These are phyloP conservation scores for Populus davidiana DNA, from an alignment of 345 rosid genomes.

Conservation along the genomic window DNA sequence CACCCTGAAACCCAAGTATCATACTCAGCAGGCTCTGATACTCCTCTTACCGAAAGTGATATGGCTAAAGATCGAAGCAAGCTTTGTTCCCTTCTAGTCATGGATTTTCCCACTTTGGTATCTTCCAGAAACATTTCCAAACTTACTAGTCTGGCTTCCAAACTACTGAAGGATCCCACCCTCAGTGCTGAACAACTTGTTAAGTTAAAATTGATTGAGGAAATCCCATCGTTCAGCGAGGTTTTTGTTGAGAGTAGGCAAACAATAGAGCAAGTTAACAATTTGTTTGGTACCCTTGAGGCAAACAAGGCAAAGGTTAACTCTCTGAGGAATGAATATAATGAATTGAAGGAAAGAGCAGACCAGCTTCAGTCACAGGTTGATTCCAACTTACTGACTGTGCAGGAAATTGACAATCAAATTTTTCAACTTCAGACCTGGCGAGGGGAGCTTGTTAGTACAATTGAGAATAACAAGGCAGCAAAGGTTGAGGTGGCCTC, in stretches of 20 bases:
- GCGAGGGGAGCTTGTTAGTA: slow-evolving; percentile 34
- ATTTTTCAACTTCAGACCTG: slow-evolving; percentile 48
- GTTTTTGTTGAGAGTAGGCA: slow-evolving; percentile 51
- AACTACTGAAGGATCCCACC: slow-evolving; percentile 47
- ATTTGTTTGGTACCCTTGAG: slow-evolving; percentile 45
- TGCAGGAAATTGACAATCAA: slow-evolving; percentile 56
- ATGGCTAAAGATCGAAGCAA: slow-evolving; percentile 48
- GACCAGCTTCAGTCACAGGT: slow-evolving; percentile 46
- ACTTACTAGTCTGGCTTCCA: slow-evolving; percentile 45
- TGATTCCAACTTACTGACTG: slow-evolving; percentile 33
- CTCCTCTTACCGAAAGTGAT: slow-evolving; percentile 38
- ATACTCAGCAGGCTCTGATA: slow-evolving; percentile 8
- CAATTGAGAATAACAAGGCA: slow-evolving; percentile 37
- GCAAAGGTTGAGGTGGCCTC: slow-evolving; percentile 38
- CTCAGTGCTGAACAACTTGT: slow-evolving; percentile 61
- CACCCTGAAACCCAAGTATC: slow-evolving; percentile 19
- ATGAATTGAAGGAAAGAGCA: slow-evolving; percentile 48
- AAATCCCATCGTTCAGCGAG: slow-evolving; percentile 56
- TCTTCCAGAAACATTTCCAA: slow-evolving; percentile 40
- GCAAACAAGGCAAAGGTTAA: slow-evolving; percentile 51
- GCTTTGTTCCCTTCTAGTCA: slow-evolving; percentile 53
- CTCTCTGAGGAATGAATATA: slow-evolving; percentile 57
- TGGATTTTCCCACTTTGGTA: slow-evolving; percentile 56
- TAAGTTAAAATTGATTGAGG: slow-evolving; percentile 58
- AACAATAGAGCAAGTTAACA: slow-evolving; percentile 38